Conservation (phyloP, 2,329 filamentous ascomycete species). For the Byssothecium circinans region DNA sequence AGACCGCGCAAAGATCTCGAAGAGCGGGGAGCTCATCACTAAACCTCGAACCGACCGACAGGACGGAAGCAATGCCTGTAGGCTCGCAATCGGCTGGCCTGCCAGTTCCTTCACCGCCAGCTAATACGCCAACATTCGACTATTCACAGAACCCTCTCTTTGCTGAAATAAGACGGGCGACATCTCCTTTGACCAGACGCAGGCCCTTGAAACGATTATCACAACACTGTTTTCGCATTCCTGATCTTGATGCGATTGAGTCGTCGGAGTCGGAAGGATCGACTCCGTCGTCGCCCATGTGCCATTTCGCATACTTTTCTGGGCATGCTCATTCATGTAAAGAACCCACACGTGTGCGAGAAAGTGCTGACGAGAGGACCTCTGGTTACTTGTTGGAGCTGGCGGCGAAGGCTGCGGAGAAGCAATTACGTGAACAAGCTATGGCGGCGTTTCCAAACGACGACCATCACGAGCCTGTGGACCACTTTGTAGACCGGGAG, state of each 20-base stretch:
- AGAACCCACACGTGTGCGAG: constrained; percentile 58
- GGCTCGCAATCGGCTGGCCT: constrained; percentile 31
- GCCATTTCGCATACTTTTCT: constrained; percentile 50
- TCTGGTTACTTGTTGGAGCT: constrained; percentile 77
- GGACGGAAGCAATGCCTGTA: constrained; percentile 69
- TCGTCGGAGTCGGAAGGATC: constrained; percentile 61
- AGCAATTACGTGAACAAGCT: constrained; percentile 75
- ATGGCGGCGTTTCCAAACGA: constrained; percentile 75
- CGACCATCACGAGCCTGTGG: constrained; percentile 68
- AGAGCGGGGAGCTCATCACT: constrained; percentile 66
- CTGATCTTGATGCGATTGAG: constrained; percentile 62
- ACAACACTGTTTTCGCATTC: constrained; percentile 61
- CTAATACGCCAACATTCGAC: constrained; percentile 39
- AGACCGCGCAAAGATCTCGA: constrained; percentile 73
- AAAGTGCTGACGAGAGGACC: constrained; percentile 74
- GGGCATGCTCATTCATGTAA: constrained; percentile 54
- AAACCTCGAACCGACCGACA: constrained; percentile 65
- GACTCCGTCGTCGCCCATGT: constrained; percentile 49
- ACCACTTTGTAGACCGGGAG: constrained; percentile 70
- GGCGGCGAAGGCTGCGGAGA: constrained; percentile 77
- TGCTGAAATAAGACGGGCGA: constrained; percentile 39
- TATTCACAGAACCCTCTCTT: constrained; percentile 38
- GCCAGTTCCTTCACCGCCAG: constrained; percentile 54
- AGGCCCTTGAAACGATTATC: constrained; percentile 40
- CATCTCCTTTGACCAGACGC: constrained; percentile 32